These are phyloP conservation scores for Fusarium illudens DNA, from an alignment of 2,329 filamentous ascomycete species.

Conservation along the genomic window DNA sequence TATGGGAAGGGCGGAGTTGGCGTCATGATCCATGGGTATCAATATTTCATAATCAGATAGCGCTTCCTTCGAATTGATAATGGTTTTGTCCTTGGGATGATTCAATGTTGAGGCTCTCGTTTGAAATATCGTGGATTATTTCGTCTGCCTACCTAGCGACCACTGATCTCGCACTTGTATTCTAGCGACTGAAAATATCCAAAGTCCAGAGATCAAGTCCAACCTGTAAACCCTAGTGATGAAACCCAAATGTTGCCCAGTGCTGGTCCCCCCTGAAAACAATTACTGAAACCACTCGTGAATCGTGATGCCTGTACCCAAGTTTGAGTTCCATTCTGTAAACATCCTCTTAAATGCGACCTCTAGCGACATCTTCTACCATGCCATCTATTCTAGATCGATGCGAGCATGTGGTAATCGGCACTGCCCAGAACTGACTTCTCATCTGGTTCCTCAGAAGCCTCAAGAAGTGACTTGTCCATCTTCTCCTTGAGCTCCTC, in stretches of 20 bases:
- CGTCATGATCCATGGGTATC: slow-evolving; percentile 6
- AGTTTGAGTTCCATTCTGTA: background rate
- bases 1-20: slow-evolving; percentile 4
- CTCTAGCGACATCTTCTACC: background rate
- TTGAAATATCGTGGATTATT: background rate
- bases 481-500: slow-evolving; percentile 72
- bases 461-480: slow-evolving; percentile 24
- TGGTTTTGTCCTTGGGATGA: background rate
- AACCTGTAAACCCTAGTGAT: background rate
- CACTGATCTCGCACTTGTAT: background rate
- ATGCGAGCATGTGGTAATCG: slow-evolving; percentile 23
- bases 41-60: background rate
- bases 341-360: slow-evolving; percentile 1
- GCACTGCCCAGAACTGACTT: slow-evolving; percentile 17
- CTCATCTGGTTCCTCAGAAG: slow-evolving; percentile 27
- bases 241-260: background rate
- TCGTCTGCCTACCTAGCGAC: background rate
- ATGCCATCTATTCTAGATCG: background rate
- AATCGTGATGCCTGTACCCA: background rate
- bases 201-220: background rate
- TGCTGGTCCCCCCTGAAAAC: background rate
- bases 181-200: background rate
- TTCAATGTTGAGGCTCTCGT: background rate
- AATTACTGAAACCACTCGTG: background rate
- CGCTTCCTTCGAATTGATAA: background rate